These are phyloP conservation scores for Colletotrichum plurivorum DNA, from an alignment of 2,329 filamentous ascomycete species.

Conservation along the genomic window DNA sequence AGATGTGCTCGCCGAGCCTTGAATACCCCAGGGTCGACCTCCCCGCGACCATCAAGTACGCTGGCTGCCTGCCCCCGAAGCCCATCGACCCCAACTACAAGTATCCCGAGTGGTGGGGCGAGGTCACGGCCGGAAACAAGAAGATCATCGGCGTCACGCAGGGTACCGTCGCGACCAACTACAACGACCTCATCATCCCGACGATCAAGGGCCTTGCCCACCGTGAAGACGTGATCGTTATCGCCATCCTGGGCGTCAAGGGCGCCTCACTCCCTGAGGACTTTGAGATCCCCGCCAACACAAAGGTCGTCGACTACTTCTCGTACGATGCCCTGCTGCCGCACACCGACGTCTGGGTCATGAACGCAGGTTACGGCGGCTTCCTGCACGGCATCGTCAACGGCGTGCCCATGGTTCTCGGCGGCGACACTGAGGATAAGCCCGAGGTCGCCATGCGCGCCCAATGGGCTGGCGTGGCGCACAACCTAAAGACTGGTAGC, in stretches of 20 bases:
- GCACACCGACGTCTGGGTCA: slow-evolving; percentile 60
- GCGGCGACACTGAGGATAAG: slow-evolving; percentile 59
- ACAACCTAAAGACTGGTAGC: slow-evolving; percentile 57
- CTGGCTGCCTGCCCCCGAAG: slow-evolving; percentile 56
- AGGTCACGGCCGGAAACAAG: slow-evolving; percentile 53
- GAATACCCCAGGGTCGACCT: slow-evolving; percentile 56
- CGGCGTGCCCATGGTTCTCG: slow-evolving; percentile 63
- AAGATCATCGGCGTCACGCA: slow-evolving; percentile 62
- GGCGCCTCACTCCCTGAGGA: slow-evolving; percentile 44
- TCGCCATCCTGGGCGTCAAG: slow-evolving; percentile 49
- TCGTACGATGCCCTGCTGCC: slow-evolving; percentile 63
- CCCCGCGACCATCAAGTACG: slow-evolving; percentile 56
- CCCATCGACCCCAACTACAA: slow-evolving; percentile 47
- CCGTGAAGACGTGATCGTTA: slow-evolving; percentile 54
- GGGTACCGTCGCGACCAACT: slow-evolving; percentile 59
- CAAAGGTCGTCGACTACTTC: slow-evolving; percentile 61
- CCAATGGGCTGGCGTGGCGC: slow-evolving; percentile 59
- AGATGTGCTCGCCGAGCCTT: slow-evolving; percentile 55
- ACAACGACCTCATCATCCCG: slow-evolving; percentile 59
- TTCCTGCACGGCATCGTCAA: slow-evolving; percentile 60
- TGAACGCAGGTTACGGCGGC: slow-evolving; percentile 65
- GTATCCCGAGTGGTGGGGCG: slow-evolving; percentile 61
- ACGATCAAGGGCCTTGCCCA: slow-evolving; percentile 58
- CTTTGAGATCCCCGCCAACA: slow-evolving; percentile 56
- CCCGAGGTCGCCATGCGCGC: slow-evolving; percentile 57